A percentile compares a stretch with the other conserved stretches of the same genome.
phyloP scores from a whole-genome alignment of 495 filamentous ascomycete species.

The Talaromyces liani region DNA sequence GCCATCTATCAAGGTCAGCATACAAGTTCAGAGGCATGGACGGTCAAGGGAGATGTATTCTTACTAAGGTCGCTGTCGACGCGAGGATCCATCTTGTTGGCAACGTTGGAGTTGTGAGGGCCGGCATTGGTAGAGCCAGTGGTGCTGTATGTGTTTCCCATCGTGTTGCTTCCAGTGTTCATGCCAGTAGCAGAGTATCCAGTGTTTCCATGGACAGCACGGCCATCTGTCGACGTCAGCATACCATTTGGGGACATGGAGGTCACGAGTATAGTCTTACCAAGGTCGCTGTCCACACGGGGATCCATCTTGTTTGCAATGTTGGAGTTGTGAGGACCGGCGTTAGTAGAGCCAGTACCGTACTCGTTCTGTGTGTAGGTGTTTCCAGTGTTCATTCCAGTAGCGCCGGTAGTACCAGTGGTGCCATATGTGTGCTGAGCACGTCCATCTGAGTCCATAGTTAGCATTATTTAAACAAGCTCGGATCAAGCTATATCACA shows the following conservation, averaged over 20 bases:
- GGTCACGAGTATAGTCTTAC: background rate
- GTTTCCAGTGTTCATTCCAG: background rate
- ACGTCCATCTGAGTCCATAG: background rate
- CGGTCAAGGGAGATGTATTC: too few species aligned
- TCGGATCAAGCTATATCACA: background rate
- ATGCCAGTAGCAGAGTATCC: background rate
- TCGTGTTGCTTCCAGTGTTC: background rate
- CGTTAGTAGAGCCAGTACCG: conserved; percentile 11
- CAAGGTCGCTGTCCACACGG: conserved; percentile 39
- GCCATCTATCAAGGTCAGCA: background rate
- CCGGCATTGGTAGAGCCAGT: conserved; percentile 16
- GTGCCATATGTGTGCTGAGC: background rate
- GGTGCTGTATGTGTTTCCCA: background rate
- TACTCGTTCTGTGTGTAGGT: background rate
- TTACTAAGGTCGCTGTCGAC: conserved; percentile 37
- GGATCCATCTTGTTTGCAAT: conserved; percentile 42
- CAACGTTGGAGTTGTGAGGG: conserved; percentile 29
- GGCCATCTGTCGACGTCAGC: background rate
- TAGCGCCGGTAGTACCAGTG: background rate
- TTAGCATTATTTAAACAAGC: background rate
- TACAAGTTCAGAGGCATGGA: background rate
- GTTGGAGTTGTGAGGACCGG: conserved; percentile 30
- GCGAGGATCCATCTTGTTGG: conserved; percentile 44
- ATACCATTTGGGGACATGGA: background rate
- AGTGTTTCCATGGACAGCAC: background rate